These are phyloP conservation scores for Huntiella savannae DNA, from an alignment of 2,329 filamentous ascomycete species.

Conservation along the genomic window DNA sequence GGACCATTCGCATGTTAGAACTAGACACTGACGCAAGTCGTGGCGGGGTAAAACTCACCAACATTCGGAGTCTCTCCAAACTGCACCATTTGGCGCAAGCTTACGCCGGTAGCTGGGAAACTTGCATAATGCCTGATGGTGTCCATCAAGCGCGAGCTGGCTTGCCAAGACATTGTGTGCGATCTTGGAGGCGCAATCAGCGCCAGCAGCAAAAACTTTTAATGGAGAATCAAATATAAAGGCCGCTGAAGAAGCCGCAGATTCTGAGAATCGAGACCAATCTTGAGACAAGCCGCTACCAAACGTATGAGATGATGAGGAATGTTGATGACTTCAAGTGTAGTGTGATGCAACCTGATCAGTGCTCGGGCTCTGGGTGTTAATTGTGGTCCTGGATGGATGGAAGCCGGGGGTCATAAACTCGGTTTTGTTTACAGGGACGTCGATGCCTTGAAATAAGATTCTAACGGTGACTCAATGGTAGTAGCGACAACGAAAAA, in stretches of 20 bases:
- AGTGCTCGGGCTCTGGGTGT: no score
- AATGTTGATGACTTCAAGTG: no score
- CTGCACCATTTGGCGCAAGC: slow-evolving; percentile 96
- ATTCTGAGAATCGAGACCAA: no score
- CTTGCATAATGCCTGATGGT: slow-evolving; percentile 94
- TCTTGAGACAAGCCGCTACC: no score
- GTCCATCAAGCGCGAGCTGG: slow-evolving; percentile 76
- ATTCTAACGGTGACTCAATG: no score
- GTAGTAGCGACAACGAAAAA: no score
- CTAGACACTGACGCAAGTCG: neutral
- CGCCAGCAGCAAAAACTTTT: neutral
- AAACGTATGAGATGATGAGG: no score
- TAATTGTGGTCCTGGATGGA: no score
- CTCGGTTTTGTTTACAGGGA: no score
- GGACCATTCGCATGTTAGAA: slow-evolving; percentile 2
- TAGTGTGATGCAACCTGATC: no score
- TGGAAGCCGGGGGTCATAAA: no score
- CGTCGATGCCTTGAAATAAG: no score
- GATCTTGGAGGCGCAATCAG: slow-evolving; percentile 1
- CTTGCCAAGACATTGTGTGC: slow-evolving; percentile 76
- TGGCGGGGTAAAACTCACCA: slow-evolving; percentile 33
- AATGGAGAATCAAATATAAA: neutral
- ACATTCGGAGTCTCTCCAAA: slow-evolving; percentile 88
- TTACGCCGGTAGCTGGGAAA: slow-evolving; percentile 92
- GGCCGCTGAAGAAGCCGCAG: neutral